Conservation (phyloP, 169 alveolate genomes). For the Theileria orientalis region DNA sequence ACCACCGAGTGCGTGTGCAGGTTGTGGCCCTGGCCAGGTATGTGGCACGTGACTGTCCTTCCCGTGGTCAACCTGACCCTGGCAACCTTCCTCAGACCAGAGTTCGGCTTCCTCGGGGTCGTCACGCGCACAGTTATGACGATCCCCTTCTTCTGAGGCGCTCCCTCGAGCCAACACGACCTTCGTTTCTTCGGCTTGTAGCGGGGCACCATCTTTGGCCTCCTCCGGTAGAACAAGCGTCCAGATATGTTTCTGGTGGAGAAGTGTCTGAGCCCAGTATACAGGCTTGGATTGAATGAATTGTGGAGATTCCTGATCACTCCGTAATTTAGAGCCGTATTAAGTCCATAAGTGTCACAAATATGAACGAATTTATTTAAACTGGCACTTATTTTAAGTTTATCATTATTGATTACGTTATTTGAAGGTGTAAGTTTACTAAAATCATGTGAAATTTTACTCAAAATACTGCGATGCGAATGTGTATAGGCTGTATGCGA, state of each 20-base stretch:
- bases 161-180: slow-evolving; percentile 81
- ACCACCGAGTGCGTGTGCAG: slow-evolving; percentile 81
- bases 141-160: slow-evolving; percentile 79
- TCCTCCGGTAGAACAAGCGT: slow-evolving; percentile 72
- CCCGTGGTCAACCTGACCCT: slow-evolving; percentile 82
- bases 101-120: slow-evolving; percentile 83
- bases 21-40: slow-evolving; percentile 85
- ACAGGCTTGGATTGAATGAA: neutral
- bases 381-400: too few species aligned
- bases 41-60: slow-evolving; percentile 76
- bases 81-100: slow-evolving; percentile 84
- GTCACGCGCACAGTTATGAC: slow-evolving; percentile 75
- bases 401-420: too few species aligned
- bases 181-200: slow-evolving; percentile 77
- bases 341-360: too few species aligned
- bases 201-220: slow-evolving; percentile 80
- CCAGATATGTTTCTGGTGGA: slow-evolving; percentile 78
- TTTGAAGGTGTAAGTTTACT: too few species aligned
- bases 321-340: neutral
- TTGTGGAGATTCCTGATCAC: too few species aligned
- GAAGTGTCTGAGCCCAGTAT: slow-evolving; percentile 20
- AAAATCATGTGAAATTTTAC: too few species aligned
- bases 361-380: neutral
- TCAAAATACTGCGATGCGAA: too few species aligned
- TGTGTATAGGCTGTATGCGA: too few species aligned